Base-by-base conservation (phyloP, 2,329 filamentous ascomycete species). In the Apiospora saccharicola region DNA sequence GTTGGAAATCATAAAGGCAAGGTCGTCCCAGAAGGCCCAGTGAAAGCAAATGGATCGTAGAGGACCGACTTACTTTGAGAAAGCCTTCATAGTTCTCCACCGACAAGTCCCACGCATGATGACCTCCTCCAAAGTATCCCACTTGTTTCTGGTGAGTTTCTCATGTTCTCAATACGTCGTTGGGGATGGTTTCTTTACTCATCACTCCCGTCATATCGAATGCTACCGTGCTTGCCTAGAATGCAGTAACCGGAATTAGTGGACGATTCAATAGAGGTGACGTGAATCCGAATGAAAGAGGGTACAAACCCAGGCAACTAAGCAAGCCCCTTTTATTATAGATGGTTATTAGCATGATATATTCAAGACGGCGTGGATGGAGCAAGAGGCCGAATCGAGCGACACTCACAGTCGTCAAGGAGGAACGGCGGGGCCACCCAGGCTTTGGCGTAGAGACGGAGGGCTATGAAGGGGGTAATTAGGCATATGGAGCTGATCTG, bases 401-500 rank as follows among this genome's bases (percentile, higher is more conserved):
- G 4, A 30, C 8, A 37, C 68, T 49, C 37, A 70, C 68, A 70
- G 68, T 70, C 68, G n/a, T 70, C 68, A 4, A 43, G 30, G 4
- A 70, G 47, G 47, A 70, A 70, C 22, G 68, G 68, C 26, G 68
- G 68, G 1, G 68, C 68, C 26, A 70, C 46, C 19, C 22, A 6
- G 19, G 16, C 22, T 22, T 70, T 70, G 7, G 26, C 47, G n/a
- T 70, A 70, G 19, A 53, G 24, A 4, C 68, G 68, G 1, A 70
- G 22, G 4, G 37, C 22, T 3, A 70, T n/a, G n/a, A 70, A 70
- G 3, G 30, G 12, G 10, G 47, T 51, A 19, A 57, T 43, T 1
- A 70, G 5, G n/a, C 53, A 47, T 4, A 70, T 57, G 47, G 68
- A 70, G 10, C 53, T 24, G 14, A 70, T 53, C n/a, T 70, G 68